Conservation (phyloP, 2,329 filamentous ascomycete species). For the Ascochyta lentis region DNA sequence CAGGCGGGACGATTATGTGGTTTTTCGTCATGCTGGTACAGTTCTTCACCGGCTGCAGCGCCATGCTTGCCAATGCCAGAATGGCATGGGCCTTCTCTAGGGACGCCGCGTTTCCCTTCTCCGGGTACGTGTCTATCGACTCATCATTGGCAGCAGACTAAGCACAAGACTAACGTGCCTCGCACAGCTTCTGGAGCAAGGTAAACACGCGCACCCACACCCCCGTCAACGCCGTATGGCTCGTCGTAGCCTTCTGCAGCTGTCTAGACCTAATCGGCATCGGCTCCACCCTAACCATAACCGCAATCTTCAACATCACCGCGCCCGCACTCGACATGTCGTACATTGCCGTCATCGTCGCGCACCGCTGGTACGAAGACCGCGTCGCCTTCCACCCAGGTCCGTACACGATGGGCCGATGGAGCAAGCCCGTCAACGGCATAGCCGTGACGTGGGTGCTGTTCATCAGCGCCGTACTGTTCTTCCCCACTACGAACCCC, state of each 20-base stretch:
- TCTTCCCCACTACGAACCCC: conserved; percentile 55
- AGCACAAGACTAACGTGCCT: conserved; percentile 23
- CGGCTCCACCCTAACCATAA: conserved; percentile 59
- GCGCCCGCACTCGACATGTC: conserved; percentile 58
- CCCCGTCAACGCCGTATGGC: conserved; percentile 69
- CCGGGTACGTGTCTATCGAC: conserved; percentile 50
- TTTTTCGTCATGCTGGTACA: conserved; percentile 68
- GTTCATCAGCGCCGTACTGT: conserved; percentile 68
- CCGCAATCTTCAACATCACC: conserved; percentile 57
- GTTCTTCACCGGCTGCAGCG: conserved; percentile 69
- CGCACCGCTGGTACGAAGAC: conserved; percentile 61
- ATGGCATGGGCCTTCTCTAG: conserved; percentile 69
- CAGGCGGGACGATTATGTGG: conserved; percentile 67
- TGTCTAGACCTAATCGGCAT: conserved; percentile 61
- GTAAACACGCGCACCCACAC: conserved; percentile 63
- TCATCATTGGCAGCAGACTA: neutral
- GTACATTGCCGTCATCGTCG: conserved; percentile 67
- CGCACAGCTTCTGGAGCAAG: conserved; percentile 57
- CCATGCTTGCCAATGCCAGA: conserved; percentile 68
- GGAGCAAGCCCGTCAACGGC: conserved; percentile 62
- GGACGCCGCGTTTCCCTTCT: conserved; percentile 67
- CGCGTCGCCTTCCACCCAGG: conserved; percentile 63
- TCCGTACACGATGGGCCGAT: conserved; percentile 63
- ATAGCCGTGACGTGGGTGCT: conserved; percentile 66
- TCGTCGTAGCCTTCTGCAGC: conserved; percentile 65